phyloP scores from a whole-genome alignment of 2,329 filamentous ascomycete genomes.

The Cladorrhinum sp. region DNA sequence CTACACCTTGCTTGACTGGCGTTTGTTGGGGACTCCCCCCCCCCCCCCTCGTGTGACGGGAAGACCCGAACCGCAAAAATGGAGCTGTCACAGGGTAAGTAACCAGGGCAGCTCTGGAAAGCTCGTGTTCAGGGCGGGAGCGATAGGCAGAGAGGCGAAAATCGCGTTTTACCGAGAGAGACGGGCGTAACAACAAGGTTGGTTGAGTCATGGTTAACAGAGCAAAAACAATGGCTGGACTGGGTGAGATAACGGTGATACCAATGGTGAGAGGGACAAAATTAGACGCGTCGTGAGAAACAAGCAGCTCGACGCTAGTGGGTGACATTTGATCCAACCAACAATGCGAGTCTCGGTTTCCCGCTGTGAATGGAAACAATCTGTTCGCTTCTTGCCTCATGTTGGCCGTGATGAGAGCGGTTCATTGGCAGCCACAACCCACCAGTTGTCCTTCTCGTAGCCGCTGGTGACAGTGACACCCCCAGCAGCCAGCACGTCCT shows the following conservation, averaged over 20 bases:
- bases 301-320: neutral
- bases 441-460: constrained; percentile 99
- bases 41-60: neutral
- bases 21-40: neutral
- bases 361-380: constrained; percentile 5
- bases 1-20: neutral
- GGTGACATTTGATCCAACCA: constrained; percentile 5
- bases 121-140: neutral
- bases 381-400: constrained; percentile 7
- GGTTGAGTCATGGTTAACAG: neutral
- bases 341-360: neutral
- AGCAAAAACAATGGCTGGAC: constrained; percentile 1
- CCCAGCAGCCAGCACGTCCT: constrained; percentile 70
- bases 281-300: neutral
- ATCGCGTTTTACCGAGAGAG: neutral
- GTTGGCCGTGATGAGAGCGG: constrained; percentile 9
- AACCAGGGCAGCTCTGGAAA: neutral
- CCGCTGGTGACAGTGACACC: constrained; percentile 74
- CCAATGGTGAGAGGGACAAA: neutral
- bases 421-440: constrained; percentile 59
- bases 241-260: neutral
- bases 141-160: neutral
- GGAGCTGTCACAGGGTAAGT: no score
- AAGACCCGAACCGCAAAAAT: neutral
- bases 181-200: neutral